Evolutionary conservation across 106 monocot genomes (phyloP).

Genomic region (Hemerocallis citrina): DNA sequence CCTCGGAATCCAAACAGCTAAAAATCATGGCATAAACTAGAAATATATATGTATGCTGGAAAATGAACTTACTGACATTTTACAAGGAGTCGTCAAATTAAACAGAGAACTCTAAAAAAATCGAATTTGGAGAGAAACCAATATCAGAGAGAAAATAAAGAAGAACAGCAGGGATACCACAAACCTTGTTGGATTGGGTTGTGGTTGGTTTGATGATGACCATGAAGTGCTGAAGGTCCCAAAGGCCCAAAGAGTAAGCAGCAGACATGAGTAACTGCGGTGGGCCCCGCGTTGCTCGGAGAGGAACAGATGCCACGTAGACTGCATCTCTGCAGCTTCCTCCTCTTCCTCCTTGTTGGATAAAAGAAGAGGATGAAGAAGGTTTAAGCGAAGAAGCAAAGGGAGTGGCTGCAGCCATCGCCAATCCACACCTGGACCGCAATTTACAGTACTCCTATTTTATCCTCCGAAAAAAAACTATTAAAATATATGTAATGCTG

Average conservation of each 20-base stretch:
- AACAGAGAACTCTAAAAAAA: not conserved
- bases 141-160: not conserved
- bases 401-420: too few species aligned
- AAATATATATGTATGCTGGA: too few species aligned
- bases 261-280: constrained; percentile 46
- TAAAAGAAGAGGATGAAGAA: not conserved
- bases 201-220: constrained; percentile 40
- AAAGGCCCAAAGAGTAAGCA: constrained; percentile 48
- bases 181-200: constrained; percentile 28
- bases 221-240: constrained; percentile 81
- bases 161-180: not conserved
- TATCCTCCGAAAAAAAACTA: too few species aligned
- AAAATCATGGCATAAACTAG: too few species aligned
- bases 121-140: constrained; percentile 1
- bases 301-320: constrained; percentile 75
- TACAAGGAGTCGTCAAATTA: not conserved
- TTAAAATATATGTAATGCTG: too few species aligned
- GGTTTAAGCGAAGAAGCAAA: constrained; percentile 5
- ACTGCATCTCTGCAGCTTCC: constrained; percentile 16
- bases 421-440: too few species aligned
- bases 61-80: not conserved
- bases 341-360: not conserved
- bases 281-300: constrained; percentile 52
- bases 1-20: too few species aligned
- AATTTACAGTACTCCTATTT: too few species aligned